phyloP scores from a whole-genome alignment of 2,329 filamentous ascomycete species.

The Teratosphaeria epicoccoides region DNA sequence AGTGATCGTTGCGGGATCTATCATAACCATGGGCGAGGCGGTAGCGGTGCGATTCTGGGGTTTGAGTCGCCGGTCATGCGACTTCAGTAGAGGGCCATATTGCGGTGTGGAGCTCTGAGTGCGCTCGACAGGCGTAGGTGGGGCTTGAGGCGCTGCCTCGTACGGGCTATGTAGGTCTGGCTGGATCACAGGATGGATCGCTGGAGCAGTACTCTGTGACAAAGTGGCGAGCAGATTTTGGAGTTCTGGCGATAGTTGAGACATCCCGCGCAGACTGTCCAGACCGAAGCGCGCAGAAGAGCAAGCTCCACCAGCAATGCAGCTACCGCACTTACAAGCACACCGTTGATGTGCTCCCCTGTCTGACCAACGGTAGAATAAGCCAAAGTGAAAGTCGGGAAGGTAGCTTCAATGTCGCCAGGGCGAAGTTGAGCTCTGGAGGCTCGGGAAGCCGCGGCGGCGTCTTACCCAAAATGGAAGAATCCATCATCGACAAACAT shows the following conservation, averaged over 20 bases:
- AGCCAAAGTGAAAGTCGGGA: not conserved
- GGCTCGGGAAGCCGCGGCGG: not conserved
- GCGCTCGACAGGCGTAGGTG: not conserved
- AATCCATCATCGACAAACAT: not conserved
- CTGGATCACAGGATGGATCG: not conserved
- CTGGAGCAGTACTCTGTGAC: conserved; percentile 15
- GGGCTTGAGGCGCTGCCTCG: not conserved
- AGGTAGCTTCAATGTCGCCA: too few relatives aligned
- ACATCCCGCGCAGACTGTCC: not conserved
- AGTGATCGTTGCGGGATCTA: conserved; percentile 39
- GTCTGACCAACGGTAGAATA: too few relatives aligned
- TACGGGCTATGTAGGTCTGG: not conserved
- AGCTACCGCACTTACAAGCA: too few relatives aligned
- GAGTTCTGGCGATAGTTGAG: conserved; percentile 17
- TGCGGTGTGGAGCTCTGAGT: not conserved
- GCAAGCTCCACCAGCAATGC: not conserved
- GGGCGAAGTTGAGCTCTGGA: not conserved
- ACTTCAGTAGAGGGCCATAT: not conserved
- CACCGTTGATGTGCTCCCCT: too few relatives aligned
- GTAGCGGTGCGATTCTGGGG: conserved; percentile 14
- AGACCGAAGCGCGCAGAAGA: too few relatives aligned
- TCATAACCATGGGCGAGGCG: conserved; percentile 18
- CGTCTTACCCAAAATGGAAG: not conserved
- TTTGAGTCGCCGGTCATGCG: conserved; percentile 13
- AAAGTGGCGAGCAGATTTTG: conserved; percentile 27